These are phyloP conservation scores for Nicotiana paniculata DNA, from an alignment of 257 asterid species.

Conservation along the genomic window DNA sequence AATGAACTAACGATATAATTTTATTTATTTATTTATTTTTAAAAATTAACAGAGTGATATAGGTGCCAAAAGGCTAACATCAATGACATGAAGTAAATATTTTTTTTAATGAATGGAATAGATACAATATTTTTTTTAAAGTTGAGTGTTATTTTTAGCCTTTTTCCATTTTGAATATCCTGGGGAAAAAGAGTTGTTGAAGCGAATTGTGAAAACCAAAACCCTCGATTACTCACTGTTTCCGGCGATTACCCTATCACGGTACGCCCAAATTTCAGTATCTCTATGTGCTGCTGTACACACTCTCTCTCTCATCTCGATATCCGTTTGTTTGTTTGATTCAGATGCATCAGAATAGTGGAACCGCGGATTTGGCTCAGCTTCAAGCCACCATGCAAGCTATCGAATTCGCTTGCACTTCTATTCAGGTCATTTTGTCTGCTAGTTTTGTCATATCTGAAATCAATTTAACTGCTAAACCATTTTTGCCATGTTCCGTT, in stretches of 20 bases:
- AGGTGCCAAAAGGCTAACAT: too few species aligned
- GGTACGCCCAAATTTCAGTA: neutral
- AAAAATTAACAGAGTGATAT: too few species aligned
- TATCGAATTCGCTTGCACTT: constrained; percentile 76
- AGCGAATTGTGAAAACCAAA: too few species aligned
- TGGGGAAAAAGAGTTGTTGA: too few species aligned
- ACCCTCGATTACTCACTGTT: too few species aligned
- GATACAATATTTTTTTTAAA: too few species aligned
- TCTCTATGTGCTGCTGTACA: neutral
- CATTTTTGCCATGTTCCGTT: neutral
- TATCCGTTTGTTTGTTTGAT: constrained; percentile 9
- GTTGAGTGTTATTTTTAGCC: too few species aligned
- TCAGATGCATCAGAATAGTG: constrained; percentile 36
- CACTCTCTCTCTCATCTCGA: neutral
- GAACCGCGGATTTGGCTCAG: constrained; percentile 52
- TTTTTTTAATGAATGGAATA: too few species aligned
- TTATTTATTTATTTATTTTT: too few species aligned
- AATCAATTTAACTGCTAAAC: neutral
- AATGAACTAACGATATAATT: too few species aligned
- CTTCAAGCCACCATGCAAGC: constrained; percentile 82
- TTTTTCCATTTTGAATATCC: too few species aligned
- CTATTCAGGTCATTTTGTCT: constrained; percentile 53
- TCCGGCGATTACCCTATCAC: neutral
- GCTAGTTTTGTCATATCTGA: neutral
- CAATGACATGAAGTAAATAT: too few species aligned